Base-by-base conservation (phyloP, 108 stramenopile genomes). In the Nitzschia palea region DNA sequence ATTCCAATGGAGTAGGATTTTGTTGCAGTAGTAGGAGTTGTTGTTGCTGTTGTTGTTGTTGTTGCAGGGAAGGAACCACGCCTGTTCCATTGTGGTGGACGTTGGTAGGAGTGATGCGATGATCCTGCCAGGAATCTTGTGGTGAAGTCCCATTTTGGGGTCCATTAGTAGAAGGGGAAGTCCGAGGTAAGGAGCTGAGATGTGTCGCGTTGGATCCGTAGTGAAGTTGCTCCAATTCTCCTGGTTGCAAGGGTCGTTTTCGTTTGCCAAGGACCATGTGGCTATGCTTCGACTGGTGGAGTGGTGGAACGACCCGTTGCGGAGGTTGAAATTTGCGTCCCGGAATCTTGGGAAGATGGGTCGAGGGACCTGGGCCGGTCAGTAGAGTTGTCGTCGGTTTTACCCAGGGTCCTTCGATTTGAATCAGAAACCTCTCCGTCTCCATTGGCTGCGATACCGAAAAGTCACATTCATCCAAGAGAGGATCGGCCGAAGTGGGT, bases 271-370 rank as follows among this genome's bases (percentile, higher is more conserved):
- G 23, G 22, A 67, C 37, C 18, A 30, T 43, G 44, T 68, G 66
- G 43, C 45, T 48, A 5, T 61, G 35, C 8, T 60, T 47, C 25
- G 20, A 1, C 3, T 71, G 43, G 2, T 73, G 83, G 63, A 72
- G 82, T 8, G 79, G 65, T 15, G 87, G 87, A 12, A 79, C 43
- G 33, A 68, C 61, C 15, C 56, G 47, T 2, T 42, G 26, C 6
- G 88, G 88, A 33, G 65, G 78, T 62, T 79, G 85, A 67, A 80
- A 93, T 44, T 93, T 93, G 2, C 40, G 70, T 0, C 25, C 14
- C 2, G 88, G 44, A 22, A 93, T 30, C 64, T 86, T 88, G 51
- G 81, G 75, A 88, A 93, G 90, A 44, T 51, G 43, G 17, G 70
- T 52, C 22, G 43, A 62, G 25, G 60, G 25, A 43, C 14, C 14